Percentiles rank a stretch among this genome's conserved stretches.
These are phyloP conservation scores for Pleurotus djamor DNA, from an alignment of 768 basidiomycete genomes.

Conservation along the genomic window DNA sequence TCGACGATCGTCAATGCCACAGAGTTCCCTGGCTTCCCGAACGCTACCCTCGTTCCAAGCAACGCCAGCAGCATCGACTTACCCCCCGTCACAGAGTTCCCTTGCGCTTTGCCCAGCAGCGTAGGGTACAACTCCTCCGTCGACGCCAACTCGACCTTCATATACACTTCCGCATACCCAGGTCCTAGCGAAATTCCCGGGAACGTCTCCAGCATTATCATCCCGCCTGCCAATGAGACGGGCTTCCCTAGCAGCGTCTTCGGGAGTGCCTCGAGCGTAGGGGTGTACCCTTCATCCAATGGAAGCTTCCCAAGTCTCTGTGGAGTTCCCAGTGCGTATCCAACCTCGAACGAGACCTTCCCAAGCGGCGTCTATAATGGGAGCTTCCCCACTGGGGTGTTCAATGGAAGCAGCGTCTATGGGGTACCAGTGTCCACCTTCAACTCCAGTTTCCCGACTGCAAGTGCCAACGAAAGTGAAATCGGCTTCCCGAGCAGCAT, in stretches of 20 bases:
- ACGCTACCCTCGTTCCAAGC: too few relatives aligned
- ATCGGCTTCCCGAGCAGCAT: too few relatives aligned
- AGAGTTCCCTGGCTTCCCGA: background rate
- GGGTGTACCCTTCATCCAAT: background rate
- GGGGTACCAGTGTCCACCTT: background rate
- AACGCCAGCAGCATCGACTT: background rate
- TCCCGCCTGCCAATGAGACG: too few relatives aligned
- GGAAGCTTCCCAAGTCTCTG: background rate
- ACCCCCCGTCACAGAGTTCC: background rate
- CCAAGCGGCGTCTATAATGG: background rate
- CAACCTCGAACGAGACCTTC: background rate
- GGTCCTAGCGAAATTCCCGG: too few relatives aligned
- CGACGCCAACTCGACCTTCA: background rate
- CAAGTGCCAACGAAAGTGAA: background rate
- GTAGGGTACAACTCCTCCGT: background rate
- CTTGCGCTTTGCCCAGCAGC: background rate
- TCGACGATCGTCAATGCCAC: background rate
- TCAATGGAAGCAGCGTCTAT: background rate
- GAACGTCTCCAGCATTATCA: background rate
- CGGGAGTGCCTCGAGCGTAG: background rate
- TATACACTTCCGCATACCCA: too few relatives aligned
- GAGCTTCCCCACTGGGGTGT: background rate
- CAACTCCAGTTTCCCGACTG: background rate
- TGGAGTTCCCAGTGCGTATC: too few relatives aligned
- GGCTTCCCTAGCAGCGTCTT: background rate